Evolutionary conservation across 2,329 filamentous ascomycete genomes (phyloP), one percentile per base, ranked within the genome.

Genomic region (Passalora sequoiae): DNA sequence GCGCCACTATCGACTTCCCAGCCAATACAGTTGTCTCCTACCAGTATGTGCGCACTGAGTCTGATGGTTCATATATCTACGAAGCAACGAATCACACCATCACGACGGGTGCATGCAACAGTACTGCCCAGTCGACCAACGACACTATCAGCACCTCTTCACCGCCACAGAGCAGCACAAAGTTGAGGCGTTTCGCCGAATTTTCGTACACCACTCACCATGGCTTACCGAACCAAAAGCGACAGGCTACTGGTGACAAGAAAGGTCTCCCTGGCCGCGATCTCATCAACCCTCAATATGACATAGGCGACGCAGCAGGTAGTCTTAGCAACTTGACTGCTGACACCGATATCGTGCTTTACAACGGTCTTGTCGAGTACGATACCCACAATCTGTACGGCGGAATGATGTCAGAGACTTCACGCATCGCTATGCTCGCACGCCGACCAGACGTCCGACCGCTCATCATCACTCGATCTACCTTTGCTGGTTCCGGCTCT

Each of bases 341-440:
- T 40, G 72, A 78, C 50, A 84, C 83, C 0, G 76, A 86, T 57
- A 66, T 86, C 6, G 73, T 81, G 6, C 83, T 87, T 60, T 72
- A 78, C 30, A 81, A 84, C 45, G 83, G 83, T 1, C 67, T 81
- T 27, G 70, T 72, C 15, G 78, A 85, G 62, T 87, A 86, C 58
- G 86, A 89, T 54, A 84, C 80, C 0, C 86, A 89, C 62, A 89
- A 89, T 54, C 64, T 89, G 1, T 88, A 86, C 61, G 86, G 86
- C 1, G 76, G 77, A 56, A 73, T 86, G 80, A 89, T 89, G 84
- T 83, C 81, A 1, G 66, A 71, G 13, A 69, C 77, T 4, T 84
- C 82, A 0, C 75, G 78, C 40, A 64, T 73, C 9, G 80, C 85
- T 1, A 85, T 89, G 83, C 63, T 79, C 5, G 64, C 69, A 9